Evolutionary conservation across 208 protist genomes (phyloP).

Genomic region (Acanthamoeba castellanii): DNA sequence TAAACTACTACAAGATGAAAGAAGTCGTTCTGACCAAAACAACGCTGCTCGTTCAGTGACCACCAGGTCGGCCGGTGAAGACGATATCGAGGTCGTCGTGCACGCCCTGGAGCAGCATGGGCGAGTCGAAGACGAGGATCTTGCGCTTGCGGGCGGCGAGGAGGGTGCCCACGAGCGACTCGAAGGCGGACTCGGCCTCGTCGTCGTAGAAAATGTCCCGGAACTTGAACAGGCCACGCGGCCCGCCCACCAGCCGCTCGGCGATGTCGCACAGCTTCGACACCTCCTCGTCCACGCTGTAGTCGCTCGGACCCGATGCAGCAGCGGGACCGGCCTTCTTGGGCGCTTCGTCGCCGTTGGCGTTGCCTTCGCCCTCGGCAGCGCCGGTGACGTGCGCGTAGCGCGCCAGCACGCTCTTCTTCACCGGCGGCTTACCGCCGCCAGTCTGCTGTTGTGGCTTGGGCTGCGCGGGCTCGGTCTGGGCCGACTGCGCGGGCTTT

Average conservation of each 20-base stretch:
- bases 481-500: background rate
- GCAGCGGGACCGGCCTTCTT: background rate
- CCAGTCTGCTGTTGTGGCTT: background rate
- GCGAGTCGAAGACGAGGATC: conserved; percentile 25
- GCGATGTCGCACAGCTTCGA: conserved; percentile 53
- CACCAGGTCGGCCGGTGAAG: conserved; percentile 10
- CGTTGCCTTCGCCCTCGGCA: background rate
- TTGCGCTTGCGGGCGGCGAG: conserved; percentile 42
- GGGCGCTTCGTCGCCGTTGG: background rate
- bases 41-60: too few relatives aligned
- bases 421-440: conserved; percentile 13
- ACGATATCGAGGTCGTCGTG: conserved; percentile 60
- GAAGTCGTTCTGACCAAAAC: too few relatives aligned
- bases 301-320: background rate
- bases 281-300: conserved; percentile 72
- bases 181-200: conserved; percentile 7
- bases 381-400: background rate
- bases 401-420: conserved; percentile 21
- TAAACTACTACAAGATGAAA: too few relatives aligned
- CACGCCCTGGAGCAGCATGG: conserved; percentile 67
- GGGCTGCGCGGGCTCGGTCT: background rate
- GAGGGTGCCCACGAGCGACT: conserved; percentile 69
- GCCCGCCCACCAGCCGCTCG: background rate
- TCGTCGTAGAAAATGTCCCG: conserved; percentile 65
- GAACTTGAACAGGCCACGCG: conserved; percentile 56